phyloP scores from a whole-genome alignment of 306 rosid genomes.

The Glycine latifolia region DNA sequence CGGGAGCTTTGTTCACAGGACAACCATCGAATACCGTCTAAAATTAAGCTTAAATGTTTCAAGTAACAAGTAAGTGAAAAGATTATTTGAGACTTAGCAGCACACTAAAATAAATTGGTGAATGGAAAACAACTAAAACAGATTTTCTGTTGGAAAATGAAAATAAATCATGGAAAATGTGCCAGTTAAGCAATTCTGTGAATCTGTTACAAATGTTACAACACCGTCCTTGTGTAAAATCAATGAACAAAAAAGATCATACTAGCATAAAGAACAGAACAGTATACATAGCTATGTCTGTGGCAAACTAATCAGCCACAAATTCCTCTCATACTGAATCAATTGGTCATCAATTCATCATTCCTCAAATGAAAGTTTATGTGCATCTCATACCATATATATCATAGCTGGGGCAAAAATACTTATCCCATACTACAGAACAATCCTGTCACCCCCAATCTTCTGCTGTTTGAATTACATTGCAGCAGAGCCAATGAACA shows the following conservation, averaged over 20 bases:
- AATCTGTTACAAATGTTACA: constrained; percentile 46
- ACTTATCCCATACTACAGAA: constrained; percentile 30
- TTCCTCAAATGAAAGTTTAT: constrained; percentile 44
- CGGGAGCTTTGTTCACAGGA: not conserved
- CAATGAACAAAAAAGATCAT: constrained; percentile 1
- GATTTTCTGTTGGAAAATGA: constrained; percentile 6
- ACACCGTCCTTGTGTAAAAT: constrained; percentile 39
- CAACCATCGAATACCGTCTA: constrained; percentile 3
- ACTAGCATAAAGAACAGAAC: constrained; percentile 26
- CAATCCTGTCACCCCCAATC: constrained; percentile 37
- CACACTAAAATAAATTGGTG: not conserved
- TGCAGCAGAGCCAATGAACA: constrained; percentile 43
- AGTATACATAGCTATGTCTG: constrained; percentile 27
- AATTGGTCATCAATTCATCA: constrained; percentile 36
- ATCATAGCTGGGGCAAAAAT: constrained; percentile 24
- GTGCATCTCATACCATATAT: constrained; percentile 48
- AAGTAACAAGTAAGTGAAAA: not conserved
- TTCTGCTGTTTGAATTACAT: constrained; percentile 31
- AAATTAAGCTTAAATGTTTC: constrained; percentile 29
- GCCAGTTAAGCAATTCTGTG: constrained; percentile 10
- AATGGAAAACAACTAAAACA: constrained; percentile 19
- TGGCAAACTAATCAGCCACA: constrained; percentile 46
- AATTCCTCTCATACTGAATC: constrained; percentile 25
- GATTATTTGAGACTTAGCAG: not conserved
- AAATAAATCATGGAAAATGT: not conserved